Evolutionary conservation across 176 grass and related monocot species (phyloP), one percentile per base, ranked within the genome.

Genomic region (Zoysia japonica): DNA sequence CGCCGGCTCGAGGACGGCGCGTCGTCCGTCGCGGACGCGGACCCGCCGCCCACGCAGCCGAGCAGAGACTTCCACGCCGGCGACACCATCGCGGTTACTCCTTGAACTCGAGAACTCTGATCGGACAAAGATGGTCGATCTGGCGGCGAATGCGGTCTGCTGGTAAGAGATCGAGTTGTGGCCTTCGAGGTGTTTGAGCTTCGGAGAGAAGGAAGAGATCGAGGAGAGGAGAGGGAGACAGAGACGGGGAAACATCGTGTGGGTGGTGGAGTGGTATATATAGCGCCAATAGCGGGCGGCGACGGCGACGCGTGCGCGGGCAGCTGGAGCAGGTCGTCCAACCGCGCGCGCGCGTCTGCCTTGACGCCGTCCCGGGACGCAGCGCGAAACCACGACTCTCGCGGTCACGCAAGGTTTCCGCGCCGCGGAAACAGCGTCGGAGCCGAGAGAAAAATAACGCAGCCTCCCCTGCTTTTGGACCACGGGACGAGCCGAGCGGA

Each of bases 11-110:
- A 20, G 1, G 64, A 49, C 2, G 80, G 43, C 19, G 13, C 20
- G 66, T 57, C 82, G 13, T 82, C 72, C 0, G 72, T 81, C 2
- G 0, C 71, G 0, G 16, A 14, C 15, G 3, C 71, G 42, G 16
- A 20, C 15, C 15, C 11, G 11, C 39, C 39, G 46, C 70, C 75
- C 17, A 59, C 67, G 73, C 87, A 89, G 87, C 83, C 78, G 60
- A 89, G 17, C 72, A 89, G 5, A 2, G 78, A 85, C 15, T 1
- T 85, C 87, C 87, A 89, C 49, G 59, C 11, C 52, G 65, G 73
- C 0, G 44, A 42, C 3, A 72, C 60, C 87, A 85, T 85, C 86
- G 4, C 0, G 40, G 9, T 20, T 28, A 28, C 28, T 28, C 28
- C 28, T 28, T 47, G 3, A 61, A 28, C 11, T 57, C 62, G 16